Evolutionary conservation across 192 early-diverging fungal species (phyloP).

Genomic region (Rhizophagus prolifer): DNA sequence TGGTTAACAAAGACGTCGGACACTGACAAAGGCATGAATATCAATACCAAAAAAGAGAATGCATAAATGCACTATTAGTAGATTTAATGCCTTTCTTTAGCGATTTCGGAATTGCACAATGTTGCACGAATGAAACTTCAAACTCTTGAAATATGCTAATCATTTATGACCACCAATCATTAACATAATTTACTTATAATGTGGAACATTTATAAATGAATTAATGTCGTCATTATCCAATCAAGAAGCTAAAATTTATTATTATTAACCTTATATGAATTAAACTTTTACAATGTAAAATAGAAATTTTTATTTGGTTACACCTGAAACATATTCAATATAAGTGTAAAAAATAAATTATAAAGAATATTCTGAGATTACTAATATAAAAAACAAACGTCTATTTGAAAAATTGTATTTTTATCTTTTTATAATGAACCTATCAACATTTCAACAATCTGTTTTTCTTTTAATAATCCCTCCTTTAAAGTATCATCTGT

Average conservation of each 20-base stretch:
- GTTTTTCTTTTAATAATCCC: not conserved
- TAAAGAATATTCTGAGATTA: not conserved
- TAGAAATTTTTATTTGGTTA: not conserved
- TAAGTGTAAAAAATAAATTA: not conserved
- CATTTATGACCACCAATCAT: not conserved
- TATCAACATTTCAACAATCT: conserved; percentile 5
- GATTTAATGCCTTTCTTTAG: not conserved
- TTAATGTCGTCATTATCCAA: not conserved
- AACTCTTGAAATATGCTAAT: not conserved
- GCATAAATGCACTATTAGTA: not conserved
- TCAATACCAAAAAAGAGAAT: not conserved
- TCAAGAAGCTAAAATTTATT: not conserved
- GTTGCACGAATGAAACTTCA: not conserved
- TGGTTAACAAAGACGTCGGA: not conserved
- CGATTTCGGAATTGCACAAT: not conserved
- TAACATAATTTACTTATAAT: too few species aligned
- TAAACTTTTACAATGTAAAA: not conserved
- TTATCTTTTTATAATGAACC: conserved; percentile 1
- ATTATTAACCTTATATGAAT: not conserved
- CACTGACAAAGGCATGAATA: not conserved
- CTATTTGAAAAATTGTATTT: not conserved
- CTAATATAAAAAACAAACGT: not conserved
- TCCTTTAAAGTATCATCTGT: not conserved
- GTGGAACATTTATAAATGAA: not conserved
- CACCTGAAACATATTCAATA: not conserved